Evolutionary conservation across 2,329 filamentous ascomycete genomes (phyloP), one percentile per base, ranked within the genome.

Genomic region (Verticillium albo-atrum): DNA sequence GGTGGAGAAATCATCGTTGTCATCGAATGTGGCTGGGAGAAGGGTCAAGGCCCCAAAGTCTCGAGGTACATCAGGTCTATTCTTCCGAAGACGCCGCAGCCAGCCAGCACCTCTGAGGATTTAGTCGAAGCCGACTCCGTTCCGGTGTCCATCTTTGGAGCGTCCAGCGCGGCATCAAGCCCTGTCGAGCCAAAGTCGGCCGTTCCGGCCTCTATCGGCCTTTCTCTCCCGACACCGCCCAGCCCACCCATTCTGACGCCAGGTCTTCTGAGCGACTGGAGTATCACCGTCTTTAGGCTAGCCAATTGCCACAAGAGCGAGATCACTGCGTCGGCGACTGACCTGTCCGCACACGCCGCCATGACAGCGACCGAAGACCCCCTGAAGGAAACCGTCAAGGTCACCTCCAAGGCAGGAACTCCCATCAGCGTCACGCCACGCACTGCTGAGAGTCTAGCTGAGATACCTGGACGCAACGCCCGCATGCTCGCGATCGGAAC

Each of bases 401-500:
- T 28, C 9, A 15, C 32, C 15, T 32, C 25, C 42, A 58, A 62
- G 78, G 25, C 84, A 83, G 70, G 83, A 20, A 61, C 55, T 14
- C 60, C 62, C 12, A 56, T 59, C 12, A 75, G 75, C 15, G 71
- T 77, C 12, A 88, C 82, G 5, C 85, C 80, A 25, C 80, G 27
- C 23, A 53, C 30, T 50, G 42, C 47, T 60, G 62, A 54, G 54
- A 55, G 60, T 17, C 7, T 53, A 17, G 55, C 55, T 12, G 90
- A 96, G 63, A 85, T 97, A 30, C 94, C 94, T 3, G 95, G 95
- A 6, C 89, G 92, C 60, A 85, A 93, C 62, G 89, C 90, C 60
- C 89, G 94, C 14, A 84, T 96, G 51, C 71, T 98, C 37, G 91
- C 90, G 20, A 77, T 92, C 54, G 95, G 95, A 20, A 98, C 93